phyloP scores from a whole-genome alignment of 2,329 filamentous ascomycete genomes.

The Plenodomus tracheiphilus region DNA sequence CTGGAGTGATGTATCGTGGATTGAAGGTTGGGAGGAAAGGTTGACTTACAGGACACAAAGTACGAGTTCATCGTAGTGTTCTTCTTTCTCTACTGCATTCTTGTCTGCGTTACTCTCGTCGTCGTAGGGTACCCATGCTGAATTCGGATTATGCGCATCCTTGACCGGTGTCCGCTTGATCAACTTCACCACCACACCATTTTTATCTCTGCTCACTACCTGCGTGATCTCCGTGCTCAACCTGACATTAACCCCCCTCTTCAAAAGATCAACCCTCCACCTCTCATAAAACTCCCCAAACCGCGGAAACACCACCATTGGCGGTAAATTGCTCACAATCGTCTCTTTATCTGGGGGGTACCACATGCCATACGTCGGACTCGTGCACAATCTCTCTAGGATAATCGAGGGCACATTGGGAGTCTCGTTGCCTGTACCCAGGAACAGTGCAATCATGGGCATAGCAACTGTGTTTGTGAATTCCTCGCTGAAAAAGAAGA shows the following conservation, averaged over 20 bases:
- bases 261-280: conserved; percentile 58
- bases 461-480: conserved; percentile 73
- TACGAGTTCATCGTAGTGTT: conserved; percentile 67
- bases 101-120: conserved; percentile 46
- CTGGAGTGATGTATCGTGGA: too few species aligned
- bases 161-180: conserved; percentile 48
- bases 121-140: conserved; percentile 46
- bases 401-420: conserved; percentile 72
- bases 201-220: conserved; percentile 56
- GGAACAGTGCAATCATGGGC: conserved; percentile 72
- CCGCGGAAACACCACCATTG: conserved; percentile 66
- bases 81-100: conserved; percentile 48
- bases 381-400: conserved; percentile 56
- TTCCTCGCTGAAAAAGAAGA: conserved; percentile 70
- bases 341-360: conserved; percentile 55
- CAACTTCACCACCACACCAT: conserved; percentile 55
- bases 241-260: conserved; percentile 60
- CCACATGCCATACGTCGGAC: conserved; percentile 63
- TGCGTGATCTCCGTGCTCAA: conserved; percentile 60
- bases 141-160: conserved; percentile 52
- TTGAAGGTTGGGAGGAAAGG: too few species aligned
- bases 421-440: conserved; percentile 75
- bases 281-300: conserved; percentile 63
- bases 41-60: conserved; percentile 58
- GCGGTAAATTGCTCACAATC: conserved; percentile 56